These are phyloP conservation scores for Wickerhamomyces mucosus DNA, from an alignment of 805 yeast genomes.

Conservation along the genomic window DNA sequence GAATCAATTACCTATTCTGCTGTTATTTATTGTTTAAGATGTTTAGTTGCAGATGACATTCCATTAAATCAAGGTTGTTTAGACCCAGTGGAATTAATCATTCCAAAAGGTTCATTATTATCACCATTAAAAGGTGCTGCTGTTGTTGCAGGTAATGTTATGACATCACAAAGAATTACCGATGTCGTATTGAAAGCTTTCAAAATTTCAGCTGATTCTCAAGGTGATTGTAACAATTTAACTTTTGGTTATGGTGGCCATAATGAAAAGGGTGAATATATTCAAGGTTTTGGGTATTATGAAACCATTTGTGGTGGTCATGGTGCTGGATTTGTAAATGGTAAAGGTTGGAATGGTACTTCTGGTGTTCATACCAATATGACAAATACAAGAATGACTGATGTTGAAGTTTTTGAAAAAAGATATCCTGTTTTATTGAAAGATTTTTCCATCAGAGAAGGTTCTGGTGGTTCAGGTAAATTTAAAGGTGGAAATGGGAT, in stretches of 20 bases:
- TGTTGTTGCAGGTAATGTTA: conserved; percentile 91
- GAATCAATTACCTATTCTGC: conserved; percentile 85
- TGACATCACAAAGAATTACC: conserved; percentile 88
- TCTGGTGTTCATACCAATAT: conserved; percentile 90
- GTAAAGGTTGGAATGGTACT: conserved; percentile 76
- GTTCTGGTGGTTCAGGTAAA: conserved; percentile 76
- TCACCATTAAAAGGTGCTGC: conserved; percentile 82
- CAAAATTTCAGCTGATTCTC: conserved; percentile 87
- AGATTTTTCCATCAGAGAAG: conserved; percentile 58
- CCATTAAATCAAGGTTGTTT: conserved; percentile 94
- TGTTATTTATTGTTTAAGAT: conserved; percentile 75
- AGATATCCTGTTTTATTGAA: conserved; percentile 76
- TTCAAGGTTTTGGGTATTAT: conserved; percentile 77
- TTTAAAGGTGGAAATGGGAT: conserved; percentile 82
- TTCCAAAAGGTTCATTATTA: conserved; percentile 55
- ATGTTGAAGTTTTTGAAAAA: conserved; percentile 80
- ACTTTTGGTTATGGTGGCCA: conserved; percentile 82
- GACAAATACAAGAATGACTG: conserved; percentile 91
- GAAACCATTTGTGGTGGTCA: conserved; percentile 96
- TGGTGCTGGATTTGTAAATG: conserved; percentile 49
- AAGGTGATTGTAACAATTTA: conserved; percentile 90
- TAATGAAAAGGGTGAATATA: conserved; percentile 34
- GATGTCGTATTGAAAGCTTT: conserved; percentile 85
- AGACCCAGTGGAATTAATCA: conserved; percentile 58
- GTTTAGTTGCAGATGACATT: conserved; percentile 76